Evolutionary conservation across 352 stramenopile genomes (phyloP).

Genomic region (Hyaloperonospora brassicae): DNA sequence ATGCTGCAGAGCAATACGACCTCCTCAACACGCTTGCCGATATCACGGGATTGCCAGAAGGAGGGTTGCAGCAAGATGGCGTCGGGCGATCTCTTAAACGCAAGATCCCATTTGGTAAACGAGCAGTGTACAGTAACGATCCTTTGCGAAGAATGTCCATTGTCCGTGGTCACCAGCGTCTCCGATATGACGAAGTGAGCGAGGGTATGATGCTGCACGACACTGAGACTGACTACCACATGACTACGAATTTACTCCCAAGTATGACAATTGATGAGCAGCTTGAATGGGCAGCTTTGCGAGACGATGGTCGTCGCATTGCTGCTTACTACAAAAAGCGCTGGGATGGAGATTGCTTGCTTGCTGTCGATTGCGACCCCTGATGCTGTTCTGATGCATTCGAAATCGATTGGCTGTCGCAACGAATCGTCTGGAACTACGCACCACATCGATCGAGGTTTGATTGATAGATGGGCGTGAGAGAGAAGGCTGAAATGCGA

Average conservation of each 20-base stretch:
- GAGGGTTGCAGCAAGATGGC: constrained; percentile 5
- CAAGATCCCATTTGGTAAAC: constrained; percentile 6
- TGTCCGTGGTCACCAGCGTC: constrained; percentile 8
- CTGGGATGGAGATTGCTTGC: constrained; percentile 10
- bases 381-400: not conserved
- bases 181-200: constrained; percentile 4
- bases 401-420: too few species aligned
- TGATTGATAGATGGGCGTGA: too few species aligned
- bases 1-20: constrained; percentile 13
- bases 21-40: constrained; percentile 11
- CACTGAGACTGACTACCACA: constrained; percentile 8
- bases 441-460: too few species aligned
- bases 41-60: constrained; percentile 7
- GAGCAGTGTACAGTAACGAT: constrained; percentile 8
- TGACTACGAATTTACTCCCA: constrained; percentile 6
- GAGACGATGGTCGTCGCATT: constrained; percentile 8
- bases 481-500: too few species aligned
- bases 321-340: constrained; percentile 4
- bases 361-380: constrained; percentile 5
- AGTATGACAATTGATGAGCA: constrained; percentile 4
- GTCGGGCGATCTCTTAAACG: constrained; percentile 11
- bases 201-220: constrained; percentile 9
- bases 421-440: too few species aligned
- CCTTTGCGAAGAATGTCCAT: constrained; percentile 11
- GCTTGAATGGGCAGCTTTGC: constrained; percentile 3